These are phyloP conservation scores for Penicillium cinerascens DNA, from an alignment of 495 filamentous ascomycete species.

Conservation along the genomic window DNA sequence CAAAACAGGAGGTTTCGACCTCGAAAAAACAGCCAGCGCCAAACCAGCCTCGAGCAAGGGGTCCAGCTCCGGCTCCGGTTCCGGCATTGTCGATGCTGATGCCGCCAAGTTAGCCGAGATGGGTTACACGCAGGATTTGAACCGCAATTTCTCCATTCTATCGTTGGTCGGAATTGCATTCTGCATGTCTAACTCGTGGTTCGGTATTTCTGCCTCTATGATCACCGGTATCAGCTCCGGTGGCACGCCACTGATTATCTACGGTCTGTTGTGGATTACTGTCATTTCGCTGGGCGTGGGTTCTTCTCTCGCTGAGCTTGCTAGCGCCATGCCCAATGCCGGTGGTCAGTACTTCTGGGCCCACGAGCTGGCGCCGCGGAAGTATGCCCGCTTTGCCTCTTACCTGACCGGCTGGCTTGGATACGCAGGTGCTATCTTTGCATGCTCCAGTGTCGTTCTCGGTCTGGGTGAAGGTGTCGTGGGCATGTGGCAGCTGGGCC, in stretches of 20 bases:
- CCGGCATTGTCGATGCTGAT: constrained; percentile 27
- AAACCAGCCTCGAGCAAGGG: constrained; percentile 12
- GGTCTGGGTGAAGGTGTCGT: constrained; percentile 50
- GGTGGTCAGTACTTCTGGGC: constrained; percentile 67
- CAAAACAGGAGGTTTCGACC: constrained; percentile 19
- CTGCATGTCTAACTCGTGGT: constrained; percentile 64
- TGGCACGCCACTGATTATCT: constrained; percentile 58
- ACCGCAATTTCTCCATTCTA: constrained; percentile 55
- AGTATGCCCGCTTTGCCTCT: constrained; percentile 47
- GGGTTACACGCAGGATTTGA: constrained; percentile 57
- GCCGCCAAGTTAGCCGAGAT: constrained; percentile 43
- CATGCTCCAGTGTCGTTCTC: constrained; percentile 55
- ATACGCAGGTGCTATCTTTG: constrained; percentile 57
- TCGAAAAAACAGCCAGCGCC: constrained; percentile 25
- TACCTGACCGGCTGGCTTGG: constrained; percentile 58
- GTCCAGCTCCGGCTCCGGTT: constrained; percentile 9
- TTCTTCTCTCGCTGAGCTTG: constrained; percentile 54
- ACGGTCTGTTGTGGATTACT: constrained; percentile 55
- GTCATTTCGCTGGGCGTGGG: constrained; percentile 54
- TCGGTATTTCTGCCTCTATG: constrained; percentile 56
- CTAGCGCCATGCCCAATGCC: constrained; percentile 56
- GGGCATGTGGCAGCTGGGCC: constrained; percentile 56
- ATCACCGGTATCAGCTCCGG: constrained; percentile 59
- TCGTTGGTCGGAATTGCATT: constrained; percentile 59
- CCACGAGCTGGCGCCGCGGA: constrained; percentile 52